Conservation (phyloP, 208 protist species). For the Wallacemonas sp. region DNA sequence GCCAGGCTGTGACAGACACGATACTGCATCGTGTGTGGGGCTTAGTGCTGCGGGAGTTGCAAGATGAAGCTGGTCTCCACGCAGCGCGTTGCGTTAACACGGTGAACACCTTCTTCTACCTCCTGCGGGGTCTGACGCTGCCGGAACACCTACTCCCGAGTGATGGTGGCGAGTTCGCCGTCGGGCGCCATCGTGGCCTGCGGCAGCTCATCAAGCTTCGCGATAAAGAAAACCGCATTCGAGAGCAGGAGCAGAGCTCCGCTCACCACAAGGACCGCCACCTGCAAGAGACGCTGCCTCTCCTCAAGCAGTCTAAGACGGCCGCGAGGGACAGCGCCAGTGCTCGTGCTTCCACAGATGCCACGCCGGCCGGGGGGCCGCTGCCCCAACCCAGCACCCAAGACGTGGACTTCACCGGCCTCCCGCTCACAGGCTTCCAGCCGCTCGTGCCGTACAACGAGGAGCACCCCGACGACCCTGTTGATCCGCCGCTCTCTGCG, state of each 20-base stretch:
- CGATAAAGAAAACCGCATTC: conserved; percentile 36
- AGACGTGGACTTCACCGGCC: conserved; percentile 59
- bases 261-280: conserved; percentile 38
- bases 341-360: neutral
- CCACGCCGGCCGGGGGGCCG: conserved; percentile 2
- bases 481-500: conserved; percentile 24
- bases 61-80: conserved; percentile 75
- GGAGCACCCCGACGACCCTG: conserved; percentile 37
- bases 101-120: conserved; percentile 59
- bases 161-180: conserved; percentile 29
- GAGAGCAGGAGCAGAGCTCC: conserved; percentile 32
- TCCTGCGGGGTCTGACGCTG: conserved; percentile 63
- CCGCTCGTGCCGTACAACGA: conserved; percentile 63
- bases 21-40: conserved; percentile 57
- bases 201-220: conserved; percentile 70
- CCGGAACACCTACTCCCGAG: conserved; percentile 60
- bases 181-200: conserved; percentile 73
- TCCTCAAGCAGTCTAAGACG: conserved; percentile 23
- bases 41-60: conserved; percentile 62
- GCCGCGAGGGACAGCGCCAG: conserved; percentile 14
- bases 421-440: conserved; percentile 49
- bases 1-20: conserved; percentile 33
- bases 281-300: conserved; percentile 60
- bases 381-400: conserved; percentile 29
- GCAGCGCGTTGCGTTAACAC: conserved; percentile 57